Conservation (phyloP, 306 rosid genomes). For the Citrullus amarus region DNA sequence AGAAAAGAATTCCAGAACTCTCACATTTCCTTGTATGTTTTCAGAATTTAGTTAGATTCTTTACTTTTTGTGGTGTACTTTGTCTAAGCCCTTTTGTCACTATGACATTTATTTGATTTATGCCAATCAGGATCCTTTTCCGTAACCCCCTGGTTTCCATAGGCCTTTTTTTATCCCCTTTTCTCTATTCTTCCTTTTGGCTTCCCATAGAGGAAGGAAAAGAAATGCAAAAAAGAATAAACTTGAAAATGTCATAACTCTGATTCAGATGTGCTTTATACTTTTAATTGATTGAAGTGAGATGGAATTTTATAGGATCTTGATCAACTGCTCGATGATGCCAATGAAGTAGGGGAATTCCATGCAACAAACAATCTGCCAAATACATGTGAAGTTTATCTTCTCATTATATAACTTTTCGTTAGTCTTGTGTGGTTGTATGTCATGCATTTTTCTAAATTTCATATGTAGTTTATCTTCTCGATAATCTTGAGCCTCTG, state of each 20-base stretch:
- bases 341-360: conserved; percentile 56
- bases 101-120: neutral
- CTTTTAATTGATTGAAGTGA: neutral
- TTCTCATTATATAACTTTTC: conserved; percentile 31
- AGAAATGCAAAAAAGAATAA: neutral
- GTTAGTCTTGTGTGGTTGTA: neutral
- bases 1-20: neutral
- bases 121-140: neutral
- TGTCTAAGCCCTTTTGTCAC: neutral
- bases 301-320: conserved; percentile 45
- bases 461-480: neutral
- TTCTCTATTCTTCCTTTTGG: neutral
- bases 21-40: neutral
- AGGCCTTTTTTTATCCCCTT: neutral
- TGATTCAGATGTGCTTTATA: conserved; percentile 2
- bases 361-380: conserved; percentile 50
- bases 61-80: neutral
- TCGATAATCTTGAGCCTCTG: neutral
- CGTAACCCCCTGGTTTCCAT: neutral
- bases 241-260: neutral
- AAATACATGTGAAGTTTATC: conserved; percentile 55
- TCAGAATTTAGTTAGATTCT: neutral
- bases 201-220: neutral
- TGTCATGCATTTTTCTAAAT: neutral
- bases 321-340: conserved; percentile 80